A percentile compares a stretch with the other conserved stretches of the same genome.
These are phyloP conservation scores for Amauroascus niger DNA, from an alignment of 2,329 filamentous ascomycete genomes.

Conservation along the genomic window DNA sequence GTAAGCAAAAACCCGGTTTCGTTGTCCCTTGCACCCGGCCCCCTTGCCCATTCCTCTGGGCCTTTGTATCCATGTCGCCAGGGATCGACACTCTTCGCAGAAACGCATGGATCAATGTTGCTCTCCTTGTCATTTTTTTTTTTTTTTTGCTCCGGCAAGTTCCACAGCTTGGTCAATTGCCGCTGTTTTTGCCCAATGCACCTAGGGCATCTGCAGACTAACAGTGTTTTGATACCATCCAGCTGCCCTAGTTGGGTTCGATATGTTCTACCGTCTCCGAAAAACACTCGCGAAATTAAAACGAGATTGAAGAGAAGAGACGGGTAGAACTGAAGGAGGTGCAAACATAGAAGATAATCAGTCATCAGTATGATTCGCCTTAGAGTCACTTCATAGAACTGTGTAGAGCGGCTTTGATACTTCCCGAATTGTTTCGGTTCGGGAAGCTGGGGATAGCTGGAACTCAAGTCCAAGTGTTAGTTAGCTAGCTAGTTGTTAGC, in stretches of 20 bases:
- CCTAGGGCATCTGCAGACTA: neutral
- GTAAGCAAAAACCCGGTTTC: slow-evolving; percentile 32
- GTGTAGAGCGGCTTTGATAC: too few species aligned
- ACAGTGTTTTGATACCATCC: neutral
- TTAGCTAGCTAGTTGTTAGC: too few species aligned
- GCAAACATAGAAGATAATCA: too few species aligned
- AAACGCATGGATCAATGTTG: too few species aligned
- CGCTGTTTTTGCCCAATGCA: neutral
- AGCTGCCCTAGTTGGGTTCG: slow-evolving; percentile 34
- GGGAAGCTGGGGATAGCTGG: too few species aligned
- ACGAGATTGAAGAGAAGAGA: slow-evolving; percentile 1
- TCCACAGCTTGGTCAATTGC: neutral
- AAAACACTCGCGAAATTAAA: slow-evolving; percentile 16
- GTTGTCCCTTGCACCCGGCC: neutral
- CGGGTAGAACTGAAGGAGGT: neutral
- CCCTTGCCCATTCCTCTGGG: neutral
- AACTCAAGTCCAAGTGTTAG: neutral
- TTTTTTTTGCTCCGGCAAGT: neutral
- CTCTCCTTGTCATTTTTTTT: too few species aligned
- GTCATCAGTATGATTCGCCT: neutral
- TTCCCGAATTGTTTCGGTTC: too few species aligned
- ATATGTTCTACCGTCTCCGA: slow-evolving; percentile 30
- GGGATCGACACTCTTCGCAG: too few species aligned
- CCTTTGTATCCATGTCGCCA: too few species aligned
- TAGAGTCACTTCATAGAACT: too few species aligned